Evolutionary conservation across 2,329 filamentous ascomycete genomes (phyloP), one percentile per base, ranked within the genome.

Genomic region (Sphaceloma murrayae): DNA sequence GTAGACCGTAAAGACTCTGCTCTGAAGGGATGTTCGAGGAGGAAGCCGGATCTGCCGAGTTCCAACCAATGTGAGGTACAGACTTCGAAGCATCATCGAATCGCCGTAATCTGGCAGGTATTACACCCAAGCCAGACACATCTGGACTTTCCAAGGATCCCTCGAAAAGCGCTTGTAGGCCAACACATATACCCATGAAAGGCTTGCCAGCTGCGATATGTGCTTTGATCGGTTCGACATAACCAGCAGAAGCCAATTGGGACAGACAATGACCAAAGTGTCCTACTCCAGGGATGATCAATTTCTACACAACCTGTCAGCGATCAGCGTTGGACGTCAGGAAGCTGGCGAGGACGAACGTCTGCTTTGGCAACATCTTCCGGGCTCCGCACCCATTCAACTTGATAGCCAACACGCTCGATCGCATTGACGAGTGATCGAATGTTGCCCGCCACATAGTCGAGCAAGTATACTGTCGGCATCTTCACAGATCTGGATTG

Each of bases 61-160:
- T 98, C 91, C 91, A 98, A 45, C 91, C 91, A 62, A 98, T 98
- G 66, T 98, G 93, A 29, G 91, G 91, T n/a, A 98, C 93, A 27
- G 87, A 80, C 67, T 96, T 96, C 56, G 75, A 68, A 22, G 65
- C 62, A 60, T 85, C 78, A 59, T 85, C 69, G 66, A 98, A 98
- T 49, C 80, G 80, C 58, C 77, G 72, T 51, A 98, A 74, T 8
- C 67, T 68, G 29, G 75, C 76, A 33, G 80, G 78, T 49, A 96
- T 78, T 19, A 94, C 34, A 4, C 81, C 82, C 36, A 98, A 68
- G 1, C 91, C 91, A 2, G 78, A 65, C 10, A 85, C 78, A 13
- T 70, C 63, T 0, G 78, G 68, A 52, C 85, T 80, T 62, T 98
- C 91, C 30, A 78, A 76, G 0, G 91, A 96, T 6, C 83, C 82